Evolutionary conservation across 1,139 yeast species (phyloP), one percentile per base, ranked within the genome.

Genomic region (Schizosaccharomyces versatilis): DNA sequence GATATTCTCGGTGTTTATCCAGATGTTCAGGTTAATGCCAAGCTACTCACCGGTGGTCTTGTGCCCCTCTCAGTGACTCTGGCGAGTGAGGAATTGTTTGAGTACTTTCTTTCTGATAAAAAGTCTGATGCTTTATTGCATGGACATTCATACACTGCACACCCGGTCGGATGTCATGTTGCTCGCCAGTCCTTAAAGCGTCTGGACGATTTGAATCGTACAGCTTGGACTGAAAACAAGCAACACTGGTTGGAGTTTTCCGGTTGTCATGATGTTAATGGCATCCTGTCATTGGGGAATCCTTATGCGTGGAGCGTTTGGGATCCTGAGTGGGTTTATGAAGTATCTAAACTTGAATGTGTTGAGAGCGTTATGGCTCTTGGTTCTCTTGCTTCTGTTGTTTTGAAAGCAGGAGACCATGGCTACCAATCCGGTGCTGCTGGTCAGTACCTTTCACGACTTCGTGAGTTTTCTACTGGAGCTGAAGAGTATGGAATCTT

Each of bases 71-170:
- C 65, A 17, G 60, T 59, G 6, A 64, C 66, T 1, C 54, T 61
- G 42, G 63, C 66, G 2, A 60, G 63, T 36, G 61, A 62, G 24
- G 42, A 57, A 3, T 61, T 64, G 36, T 63, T 63, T 57, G 54
- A 59, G 12, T 54, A 62, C 1, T 64, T 64, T 52, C 44, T 62
- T 41, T 59, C 64, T 36, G 57, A 54, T 36, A 54, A 57, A 17
- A 63, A 63, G 53, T 59, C 58, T 9, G 65, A 63, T 51, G 66
- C 66, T 19, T 56, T 64, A 51, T 58, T 64, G 2, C 66, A 64
- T 54, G 66, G 66, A 2, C 67, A 64, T 52, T 60, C 62, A 32
- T 64, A 64, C 49, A 63, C 66, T 2, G 67, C 66, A 1, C 65
- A 64, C 48, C 65, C 67, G 7, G 60, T 63, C n/a, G 66, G 65